These are phyloP conservation scores for Paraleonurus japonicus DNA, from an alignment of 257 asterid genomes.

Conservation along the genomic window DNA sequence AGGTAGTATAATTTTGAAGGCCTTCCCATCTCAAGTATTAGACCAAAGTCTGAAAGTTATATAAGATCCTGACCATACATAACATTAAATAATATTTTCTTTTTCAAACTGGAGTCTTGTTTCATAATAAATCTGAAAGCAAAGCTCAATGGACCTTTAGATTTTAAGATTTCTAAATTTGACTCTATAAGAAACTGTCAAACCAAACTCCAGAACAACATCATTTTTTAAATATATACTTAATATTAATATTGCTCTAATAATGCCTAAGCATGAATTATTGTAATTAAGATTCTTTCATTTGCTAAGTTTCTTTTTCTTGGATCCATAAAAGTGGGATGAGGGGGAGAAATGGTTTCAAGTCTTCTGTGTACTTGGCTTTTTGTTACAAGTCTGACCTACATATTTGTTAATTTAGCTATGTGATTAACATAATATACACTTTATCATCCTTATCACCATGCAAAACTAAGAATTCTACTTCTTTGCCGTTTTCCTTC, in stretches of 20 bases:
- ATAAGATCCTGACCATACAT: neutral
- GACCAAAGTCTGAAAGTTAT: neutral
- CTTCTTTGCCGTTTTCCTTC: slow-evolving; percentile 34
- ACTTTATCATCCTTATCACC: slow-evolving; percentile 11
- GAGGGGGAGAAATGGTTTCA: neutral
- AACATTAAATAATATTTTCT: neutral
- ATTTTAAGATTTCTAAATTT: neutral
- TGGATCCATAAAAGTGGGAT: neutral
- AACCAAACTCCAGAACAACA: neutral
- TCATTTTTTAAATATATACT: neutral
- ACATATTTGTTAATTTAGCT: slow-evolving; percentile 7
- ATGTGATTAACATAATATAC: slow-evolving; percentile 17
- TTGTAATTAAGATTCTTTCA: neutral
- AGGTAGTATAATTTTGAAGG: neutral
- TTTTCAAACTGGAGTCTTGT: neutral
- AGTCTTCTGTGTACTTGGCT: slow-evolving; percentile 6
- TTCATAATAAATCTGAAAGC: neutral
- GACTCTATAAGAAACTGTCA: neutral
- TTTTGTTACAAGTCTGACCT: neutral
- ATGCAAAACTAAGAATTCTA: slow-evolving; percentile 18
- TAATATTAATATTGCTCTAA: neutral
- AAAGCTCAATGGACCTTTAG: neutral
- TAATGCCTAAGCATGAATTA: neutral
- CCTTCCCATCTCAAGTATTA: neutral
- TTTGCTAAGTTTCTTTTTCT: neutral